These are phyloP conservation scores for Fusarium sp. DNA, from an alignment of 2,329 filamentous ascomycete genomes.

Conservation along the genomic window DNA sequence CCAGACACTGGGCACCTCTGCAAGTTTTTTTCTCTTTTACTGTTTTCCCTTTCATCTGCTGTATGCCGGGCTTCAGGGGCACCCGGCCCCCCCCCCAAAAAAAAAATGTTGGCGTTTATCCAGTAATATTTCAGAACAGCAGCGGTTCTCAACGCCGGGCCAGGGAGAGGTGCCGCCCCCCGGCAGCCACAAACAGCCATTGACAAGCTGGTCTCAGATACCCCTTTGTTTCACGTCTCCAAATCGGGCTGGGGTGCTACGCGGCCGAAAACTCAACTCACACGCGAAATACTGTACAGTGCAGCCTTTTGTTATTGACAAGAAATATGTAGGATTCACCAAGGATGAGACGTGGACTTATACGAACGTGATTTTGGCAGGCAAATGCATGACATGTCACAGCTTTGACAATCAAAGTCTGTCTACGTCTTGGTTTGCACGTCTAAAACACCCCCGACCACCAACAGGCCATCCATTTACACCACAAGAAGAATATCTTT, in stretches of 20 bases:
- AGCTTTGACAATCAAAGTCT: neutral
- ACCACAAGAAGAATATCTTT: slow-evolving; percentile 5
- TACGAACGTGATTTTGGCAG: slow-evolving; percentile 1
- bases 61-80: slow-evolving; percentile 30
- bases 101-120: slow-evolving; percentile 14
- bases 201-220: slow-evolving; percentile 25
- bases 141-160: slow-evolving; percentile 23
- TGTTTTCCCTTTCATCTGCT: slow-evolving; percentile 6
- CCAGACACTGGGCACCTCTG: slow-evolving; percentile 14
- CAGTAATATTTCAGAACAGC: slow-evolving; percentile 14
- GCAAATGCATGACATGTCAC: slow-evolving; percentile 23
- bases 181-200: slow-evolving; percentile 31
- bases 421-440: neutral
- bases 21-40: slow-evolving; percentile 9
- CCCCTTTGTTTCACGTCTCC: slow-evolving; percentile 41
- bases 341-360: slow-evolving; percentile 14
- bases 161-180: slow-evolving; percentile 43
- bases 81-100: slow-evolving; percentile 20
- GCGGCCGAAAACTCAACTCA: slow-evolving; percentile 23
- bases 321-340: slow-evolving; percentile 1
- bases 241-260: slow-evolving; percentile 34
- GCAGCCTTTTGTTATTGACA: slow-evolving; percentile 3
- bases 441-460: neutral
- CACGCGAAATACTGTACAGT: slow-evolving; percentile 11
- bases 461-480: slow-evolving; percentile 12